Conservation (phyloP, 331 rosid species). For the Malus hybrid region DNA sequence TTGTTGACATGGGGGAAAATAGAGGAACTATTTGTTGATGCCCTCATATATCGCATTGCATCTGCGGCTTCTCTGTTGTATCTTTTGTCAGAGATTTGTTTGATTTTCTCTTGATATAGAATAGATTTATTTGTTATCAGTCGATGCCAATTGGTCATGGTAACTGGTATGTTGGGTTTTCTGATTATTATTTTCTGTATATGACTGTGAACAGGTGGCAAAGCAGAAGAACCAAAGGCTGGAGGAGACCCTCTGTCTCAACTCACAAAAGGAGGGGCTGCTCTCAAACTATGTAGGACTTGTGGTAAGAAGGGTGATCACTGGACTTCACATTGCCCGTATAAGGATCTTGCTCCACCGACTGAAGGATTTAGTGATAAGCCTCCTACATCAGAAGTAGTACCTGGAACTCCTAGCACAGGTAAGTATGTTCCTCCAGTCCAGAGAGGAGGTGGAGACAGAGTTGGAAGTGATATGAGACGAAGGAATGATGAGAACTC, state of each 20-base stretch:
- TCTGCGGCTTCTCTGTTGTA: not conserved
- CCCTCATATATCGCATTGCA: not conserved
- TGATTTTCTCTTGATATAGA: not conserved
- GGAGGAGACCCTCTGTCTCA: constrained; percentile 53
- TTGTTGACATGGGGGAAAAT: not conserved
- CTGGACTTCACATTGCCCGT: constrained; percentile 95
- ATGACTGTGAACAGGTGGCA: constrained; percentile 46
- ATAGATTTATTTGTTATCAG: not conserved
- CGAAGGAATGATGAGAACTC: constrained; percentile 94
- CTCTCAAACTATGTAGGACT: constrained; percentile 87
- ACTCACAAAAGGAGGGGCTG: constrained; percentile 62
- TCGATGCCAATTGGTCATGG: not conserved
- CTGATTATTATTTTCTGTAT: not conserved
- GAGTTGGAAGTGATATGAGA: constrained; percentile 77
- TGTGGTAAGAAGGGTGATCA: constrained; percentile 98
- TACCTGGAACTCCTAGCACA: constrained; percentile 34
- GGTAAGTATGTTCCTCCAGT: constrained; percentile 86
- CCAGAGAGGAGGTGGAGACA: constrained; percentile 66
- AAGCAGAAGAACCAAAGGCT: constrained; percentile 66
- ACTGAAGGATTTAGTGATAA: constrained; percentile 55
- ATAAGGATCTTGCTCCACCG: constrained; percentile 77
- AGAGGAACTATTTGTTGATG: not conserved
- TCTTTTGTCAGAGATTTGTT: not conserved
- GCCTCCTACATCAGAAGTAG: constrained; percentile 40
- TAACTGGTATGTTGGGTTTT: not conserved